These are phyloP conservation scores for Alternaria postmessia DNA, from an alignment of 2,329 filamentous ascomycete species.

Conservation along the genomic window DNA sequence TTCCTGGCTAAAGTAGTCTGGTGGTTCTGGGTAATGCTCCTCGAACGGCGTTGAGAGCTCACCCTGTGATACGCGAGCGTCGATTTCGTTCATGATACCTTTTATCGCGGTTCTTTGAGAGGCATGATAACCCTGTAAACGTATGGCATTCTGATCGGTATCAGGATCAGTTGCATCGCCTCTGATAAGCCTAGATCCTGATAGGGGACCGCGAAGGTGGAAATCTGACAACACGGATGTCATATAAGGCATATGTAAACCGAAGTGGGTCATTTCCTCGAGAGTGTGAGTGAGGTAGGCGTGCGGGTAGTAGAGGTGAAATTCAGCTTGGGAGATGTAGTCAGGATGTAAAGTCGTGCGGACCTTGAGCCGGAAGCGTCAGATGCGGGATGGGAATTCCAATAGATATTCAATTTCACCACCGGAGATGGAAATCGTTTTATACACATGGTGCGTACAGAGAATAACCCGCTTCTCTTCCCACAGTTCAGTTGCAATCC, in stretches of 20 bases:
- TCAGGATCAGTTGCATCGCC: not conserved
- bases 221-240: not conserved
- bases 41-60: not conserved
- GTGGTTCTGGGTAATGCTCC: not conserved
- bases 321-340: not conserved
- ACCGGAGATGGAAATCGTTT: no score
- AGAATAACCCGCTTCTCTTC: no score
- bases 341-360: not conserved
- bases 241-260: not conserved
- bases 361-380: not conserved
- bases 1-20: not conserved
- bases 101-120: not conserved
- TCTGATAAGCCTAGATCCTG: not conserved
- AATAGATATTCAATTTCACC: not conserved
- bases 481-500: not conserved
- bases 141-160: not conserved
- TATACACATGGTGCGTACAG: not conserved
- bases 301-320: not conserved
- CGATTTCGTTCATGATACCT: not conserved
- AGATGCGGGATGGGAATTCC: accelerated
- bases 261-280: not conserved
- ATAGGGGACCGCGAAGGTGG: not conserved
- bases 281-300: not conserved
- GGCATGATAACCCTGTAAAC: not conserved
- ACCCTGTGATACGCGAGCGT: not conserved